Evolutionary conservation across 495 filamentous ascomycete species (phyloP).

Genomic region (Xeromyces bisporus): DNA sequence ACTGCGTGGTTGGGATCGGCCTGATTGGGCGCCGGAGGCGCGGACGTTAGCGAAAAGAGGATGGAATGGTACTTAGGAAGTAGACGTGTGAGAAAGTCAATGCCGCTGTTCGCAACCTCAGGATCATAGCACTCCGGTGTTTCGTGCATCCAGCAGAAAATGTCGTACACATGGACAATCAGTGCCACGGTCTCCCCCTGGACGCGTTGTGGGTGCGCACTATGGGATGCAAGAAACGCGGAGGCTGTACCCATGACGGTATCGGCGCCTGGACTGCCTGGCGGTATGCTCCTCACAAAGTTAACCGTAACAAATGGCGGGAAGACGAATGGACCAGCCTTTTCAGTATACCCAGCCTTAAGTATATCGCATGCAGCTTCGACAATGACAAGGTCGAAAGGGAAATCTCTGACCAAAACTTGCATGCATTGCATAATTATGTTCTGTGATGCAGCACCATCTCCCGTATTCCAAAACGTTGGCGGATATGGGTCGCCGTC

Average conservation of each 20-base stretch:
- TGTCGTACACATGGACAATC: constrained; percentile 44
- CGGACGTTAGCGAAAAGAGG: constrained; percentile 20
- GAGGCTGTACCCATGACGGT: constrained; percentile 63
- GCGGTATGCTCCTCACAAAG: constrained; percentile 46
- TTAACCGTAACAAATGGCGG: constrained; percentile 49
- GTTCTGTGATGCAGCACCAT: constrained; percentile 37
- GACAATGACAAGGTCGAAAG: constrained; percentile 47
- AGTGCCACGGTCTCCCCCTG: constrained; percentile 34
- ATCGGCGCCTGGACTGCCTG: constrained; percentile 50
- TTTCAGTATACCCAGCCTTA: constrained; percentile 65
- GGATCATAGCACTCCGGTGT: constrained; percentile 41
- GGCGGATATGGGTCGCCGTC: constrained; percentile 20
- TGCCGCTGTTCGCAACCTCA: constrained; percentile 60
- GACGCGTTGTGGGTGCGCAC: constrained; percentile 39
- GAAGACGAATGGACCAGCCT: constrained; percentile 60
- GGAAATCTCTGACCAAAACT: constrained; percentile 34
- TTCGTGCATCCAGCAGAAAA: constrained; percentile 48
- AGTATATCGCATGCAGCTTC: constrained; percentile 63
- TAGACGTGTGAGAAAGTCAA: constrained; percentile 52
- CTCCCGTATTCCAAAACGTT: constrained; percentile 42
- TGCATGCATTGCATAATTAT: constrained; percentile 38
- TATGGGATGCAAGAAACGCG: constrained; percentile 45
- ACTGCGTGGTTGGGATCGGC: background rate
- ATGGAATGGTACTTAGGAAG: constrained; percentile 41
- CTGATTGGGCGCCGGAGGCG: constrained; percentile 5